phyloP scores from a whole-genome alignment of 2,329 filamentous ascomycete species.

The Fusarium cyanostomum region DNA sequence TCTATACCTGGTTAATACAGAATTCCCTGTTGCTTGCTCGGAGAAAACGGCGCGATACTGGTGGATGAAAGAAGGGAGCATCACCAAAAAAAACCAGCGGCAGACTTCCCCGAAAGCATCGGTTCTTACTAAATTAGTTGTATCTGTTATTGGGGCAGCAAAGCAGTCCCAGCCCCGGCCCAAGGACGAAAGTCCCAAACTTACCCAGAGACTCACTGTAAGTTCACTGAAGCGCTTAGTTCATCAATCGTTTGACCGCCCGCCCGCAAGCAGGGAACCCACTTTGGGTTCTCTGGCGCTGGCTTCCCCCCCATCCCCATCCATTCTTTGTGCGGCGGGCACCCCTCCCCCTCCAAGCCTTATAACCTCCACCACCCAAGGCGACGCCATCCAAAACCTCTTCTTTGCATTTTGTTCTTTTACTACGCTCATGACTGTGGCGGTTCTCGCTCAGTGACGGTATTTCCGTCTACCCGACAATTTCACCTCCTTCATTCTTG shows the following conservation, averaged over 20 bases:
- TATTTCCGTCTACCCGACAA: constrained; percentile 35
- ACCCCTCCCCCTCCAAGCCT: constrained; percentile 11
- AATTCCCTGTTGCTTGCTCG: neutral
- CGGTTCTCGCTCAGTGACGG: constrained; percentile 40
- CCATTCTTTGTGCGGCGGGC: neutral
- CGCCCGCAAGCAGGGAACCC: constrained; percentile 11
- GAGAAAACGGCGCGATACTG: neutral
- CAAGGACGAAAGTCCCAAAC: too few relatives aligned
- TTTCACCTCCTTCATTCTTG: constrained; percentile 8
- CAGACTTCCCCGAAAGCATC: neutral
- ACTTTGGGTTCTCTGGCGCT: constrained; percentile 18
- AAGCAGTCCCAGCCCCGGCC: too few relatives aligned
- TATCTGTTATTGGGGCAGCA: neutral
- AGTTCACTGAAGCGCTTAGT: constrained; percentile 22
- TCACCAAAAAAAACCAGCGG: neutral
- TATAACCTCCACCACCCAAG: constrained; percentile 37
- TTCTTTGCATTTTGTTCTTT: constrained; percentile 18
- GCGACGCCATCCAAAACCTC: constrained; percentile 37
- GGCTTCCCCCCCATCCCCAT: neutral
- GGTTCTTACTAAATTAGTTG: too few relatives aligned
- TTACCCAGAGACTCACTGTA: neutral
- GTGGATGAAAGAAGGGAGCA: neutral
- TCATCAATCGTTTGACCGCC: constrained; percentile 10
- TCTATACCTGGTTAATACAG: neutral
- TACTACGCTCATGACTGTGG: constrained; percentile 40